Conservation (phyloP, 306 rosid genomes). For the Hippophae gyantsensis region DNA sequence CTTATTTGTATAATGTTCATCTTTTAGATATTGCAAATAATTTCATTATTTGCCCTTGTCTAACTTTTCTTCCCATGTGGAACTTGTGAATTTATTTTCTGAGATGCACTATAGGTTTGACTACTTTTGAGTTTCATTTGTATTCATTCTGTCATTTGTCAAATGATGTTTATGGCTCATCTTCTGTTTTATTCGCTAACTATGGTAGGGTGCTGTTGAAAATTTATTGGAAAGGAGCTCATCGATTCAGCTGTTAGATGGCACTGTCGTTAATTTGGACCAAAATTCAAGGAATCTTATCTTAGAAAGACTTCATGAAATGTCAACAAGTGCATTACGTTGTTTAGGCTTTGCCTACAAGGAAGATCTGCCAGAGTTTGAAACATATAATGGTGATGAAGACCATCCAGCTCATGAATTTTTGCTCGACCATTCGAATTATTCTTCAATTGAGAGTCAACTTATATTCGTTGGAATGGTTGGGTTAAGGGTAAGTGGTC, state of each 20-base stretch:
- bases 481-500: slow-evolving; percentile 71
- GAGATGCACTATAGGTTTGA: not conserved
- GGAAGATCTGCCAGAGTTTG: slow-evolving; percentile 49
- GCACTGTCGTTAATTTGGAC: slow-evolving; percentile 53
- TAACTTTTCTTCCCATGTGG: not conserved
- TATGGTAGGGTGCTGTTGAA: slow-evolving; percentile 79
- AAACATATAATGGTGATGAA: slow-evolving; percentile 49
- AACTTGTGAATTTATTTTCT: not conserved
- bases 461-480: slow-evolving; percentile 75
- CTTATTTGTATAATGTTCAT: not conserved
- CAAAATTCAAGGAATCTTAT: slow-evolving; percentile 42
- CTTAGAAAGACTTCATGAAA: slow-evolving; percentile 53
- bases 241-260: slow-evolving; percentile 65
- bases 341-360: slow-evolving; percentile 92
- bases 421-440: slow-evolving; percentile 68
- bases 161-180: too few relatives aligned
- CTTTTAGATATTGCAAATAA: not conserved
- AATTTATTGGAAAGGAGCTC: slow-evolving; percentile 76
- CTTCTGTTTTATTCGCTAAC: not conserved
- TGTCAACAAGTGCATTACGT: slow-evolving; percentile 74
- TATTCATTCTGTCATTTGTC: not conserved
- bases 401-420: slow-evolving; percentile 85
- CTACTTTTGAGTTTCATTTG: not conserved
- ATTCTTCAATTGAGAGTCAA: slow-evolving; percentile 69
- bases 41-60: too few relatives aligned